phyloP scores from a whole-genome alignment of 495 filamentous ascomycete species.

The Penicillium psychrofluorescens region DNA sequence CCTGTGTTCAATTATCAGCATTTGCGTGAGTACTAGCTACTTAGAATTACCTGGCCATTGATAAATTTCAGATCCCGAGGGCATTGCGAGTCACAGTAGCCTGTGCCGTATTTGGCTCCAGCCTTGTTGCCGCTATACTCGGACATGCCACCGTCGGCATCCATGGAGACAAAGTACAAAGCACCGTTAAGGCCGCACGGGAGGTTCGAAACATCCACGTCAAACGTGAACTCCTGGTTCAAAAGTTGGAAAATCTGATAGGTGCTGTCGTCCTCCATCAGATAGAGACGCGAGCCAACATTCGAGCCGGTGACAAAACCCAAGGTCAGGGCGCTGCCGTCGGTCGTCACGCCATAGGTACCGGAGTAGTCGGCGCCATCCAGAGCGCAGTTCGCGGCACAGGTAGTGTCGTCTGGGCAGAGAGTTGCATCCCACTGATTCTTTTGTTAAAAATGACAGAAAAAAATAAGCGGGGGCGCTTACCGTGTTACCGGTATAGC shows the following conservation, averaged over 20 bases:
- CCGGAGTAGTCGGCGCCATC: conserved; percentile 52
- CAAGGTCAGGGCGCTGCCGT: conserved; percentile 46
- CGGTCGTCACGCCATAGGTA: conserved; percentile 50
- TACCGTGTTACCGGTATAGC: conserved; percentile 51
- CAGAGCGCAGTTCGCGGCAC: conserved; percentile 51
- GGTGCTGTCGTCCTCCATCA: conserved; percentile 44
- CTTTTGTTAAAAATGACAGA: not conserved
- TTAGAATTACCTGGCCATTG: conserved; percentile 38
- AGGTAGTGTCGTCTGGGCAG: conserved; percentile 46
- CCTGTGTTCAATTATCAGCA: conserved; percentile 8
- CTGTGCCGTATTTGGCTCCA: conserved; percentile 65
- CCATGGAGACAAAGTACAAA: conserved; percentile 62
- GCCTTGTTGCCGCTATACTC: conserved; percentile 51
- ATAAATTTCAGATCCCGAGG: conserved; percentile 60
- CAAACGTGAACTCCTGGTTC: conserved; percentile 60
- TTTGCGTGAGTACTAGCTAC: not conserved
- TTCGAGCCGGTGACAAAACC: conserved; percentile 47
- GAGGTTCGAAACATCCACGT: conserved; percentile 57
- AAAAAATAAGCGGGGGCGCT: not conserved
- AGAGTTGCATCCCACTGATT: conserved; percentile 41
- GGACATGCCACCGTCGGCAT: conserved; percentile 50
- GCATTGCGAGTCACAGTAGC: conserved; percentile 73
- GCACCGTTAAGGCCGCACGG: conserved; percentile 69
- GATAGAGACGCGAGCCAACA: conserved; percentile 54
- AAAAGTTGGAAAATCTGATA: conserved; percentile 56